Evolutionary conservation across 495 filamentous ascomycete species (phyloP).

Genomic region (Aspergillus asperescens): DNA sequence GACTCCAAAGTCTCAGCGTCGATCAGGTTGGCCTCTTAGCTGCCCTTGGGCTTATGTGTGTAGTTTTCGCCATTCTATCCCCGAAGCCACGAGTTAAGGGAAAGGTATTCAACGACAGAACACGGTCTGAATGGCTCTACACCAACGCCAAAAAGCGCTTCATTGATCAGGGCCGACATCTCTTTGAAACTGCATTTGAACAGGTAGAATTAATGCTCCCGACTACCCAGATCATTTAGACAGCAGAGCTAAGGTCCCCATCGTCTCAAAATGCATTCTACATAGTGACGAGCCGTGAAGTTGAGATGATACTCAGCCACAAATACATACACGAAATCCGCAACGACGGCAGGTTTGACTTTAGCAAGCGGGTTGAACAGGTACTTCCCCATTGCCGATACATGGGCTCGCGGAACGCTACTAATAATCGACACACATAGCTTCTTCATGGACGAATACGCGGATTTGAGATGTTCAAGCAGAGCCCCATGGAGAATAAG

Average conservation of each 20-base stretch:
- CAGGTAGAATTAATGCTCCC: too few species aligned
- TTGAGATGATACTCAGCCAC: background rate
- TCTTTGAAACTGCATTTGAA: constrained; percentile 4
- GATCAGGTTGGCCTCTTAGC: background rate
- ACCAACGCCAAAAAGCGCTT: constrained; percentile 6
- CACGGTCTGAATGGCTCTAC: background rate
- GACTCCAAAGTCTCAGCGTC: too few species aligned
- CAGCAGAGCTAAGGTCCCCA: too few species aligned
- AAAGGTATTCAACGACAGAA: constrained; percentile 1
- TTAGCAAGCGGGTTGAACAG: constrained; percentile 1
- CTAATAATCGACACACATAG: too few species aligned
- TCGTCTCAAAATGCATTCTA: constrained; percentile 2
- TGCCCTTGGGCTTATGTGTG: background rate
- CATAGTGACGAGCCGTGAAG: background rate
- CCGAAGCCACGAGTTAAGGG: background rate
- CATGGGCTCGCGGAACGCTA: too few species aligned
- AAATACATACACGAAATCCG: background rate
- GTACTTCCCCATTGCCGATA: too few species aligned
- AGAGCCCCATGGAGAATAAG: background rate
- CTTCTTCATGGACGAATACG: constrained; percentile 1
- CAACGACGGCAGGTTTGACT: background rate
- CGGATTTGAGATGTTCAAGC: constrained; percentile 7
- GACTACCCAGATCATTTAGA: too few species aligned
- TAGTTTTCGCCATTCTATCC: background rate
- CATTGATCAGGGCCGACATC: background rate